These are phyloP conservation scores for Hawksworthiomyces lignivorus DNA, from an alignment of 2,329 filamentous ascomycete genomes.

Conservation along the genomic window DNA sequence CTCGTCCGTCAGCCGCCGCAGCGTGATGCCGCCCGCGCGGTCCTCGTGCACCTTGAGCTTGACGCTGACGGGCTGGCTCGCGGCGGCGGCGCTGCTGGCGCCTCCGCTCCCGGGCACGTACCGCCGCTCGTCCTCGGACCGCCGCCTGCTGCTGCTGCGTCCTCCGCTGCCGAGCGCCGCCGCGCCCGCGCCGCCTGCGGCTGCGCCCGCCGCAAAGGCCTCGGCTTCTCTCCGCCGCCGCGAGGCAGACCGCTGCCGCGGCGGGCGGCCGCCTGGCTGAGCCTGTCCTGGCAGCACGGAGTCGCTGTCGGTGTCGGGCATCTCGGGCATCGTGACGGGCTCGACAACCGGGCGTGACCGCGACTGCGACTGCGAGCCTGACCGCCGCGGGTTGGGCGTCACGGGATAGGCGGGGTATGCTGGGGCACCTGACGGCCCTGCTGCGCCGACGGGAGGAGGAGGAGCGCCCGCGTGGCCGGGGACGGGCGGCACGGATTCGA, in stretches of 20 bases:
- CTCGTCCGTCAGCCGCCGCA: slow-evolving; percentile 53
- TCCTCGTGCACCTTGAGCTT: slow-evolving; percentile 55
- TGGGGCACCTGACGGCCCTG: no score
- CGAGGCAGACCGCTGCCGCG: slow-evolving; percentile 34
- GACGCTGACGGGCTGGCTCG: slow-evolving; percentile 45
- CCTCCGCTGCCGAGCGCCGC: slow-evolving; percentile 20
- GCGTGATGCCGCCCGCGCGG: slow-evolving; percentile 51
- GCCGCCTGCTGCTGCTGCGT: slow-evolving; percentile 7
- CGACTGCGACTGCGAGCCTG: slow-evolving; percentile 24
- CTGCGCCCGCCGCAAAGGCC: slow-evolving; percentile 29
- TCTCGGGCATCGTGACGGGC: slow-evolving; percentile 42
- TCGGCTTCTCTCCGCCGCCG: slow-evolving; percentile 39
- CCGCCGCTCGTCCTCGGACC: slow-evolving; percentile 5
- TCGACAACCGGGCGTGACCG: slow-evolving; percentile 32
- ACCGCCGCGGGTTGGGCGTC: slow-evolving; percentile 6
- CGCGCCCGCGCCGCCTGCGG: slow-evolving; percentile 20
- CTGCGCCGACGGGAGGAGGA: slow-evolving; percentile 2
- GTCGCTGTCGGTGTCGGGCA: slow-evolving; percentile 44
- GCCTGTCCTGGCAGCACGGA: slow-evolving; percentile 36
- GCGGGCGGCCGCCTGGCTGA: slow-evolving; percentile 25
- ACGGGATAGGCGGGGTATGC: no score
- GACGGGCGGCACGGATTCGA: slow-evolving; percentile 26
- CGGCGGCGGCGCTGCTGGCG: no score
- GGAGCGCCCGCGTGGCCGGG: slow-evolving; percentile 6
- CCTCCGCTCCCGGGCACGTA: no score